A percentile compares a stretch with the other conserved stretches of the same genome.
phyloP scores from a whole-genome alignment of 805 yeast genomes.

The Schizosaccharomyces lindneri region DNA sequence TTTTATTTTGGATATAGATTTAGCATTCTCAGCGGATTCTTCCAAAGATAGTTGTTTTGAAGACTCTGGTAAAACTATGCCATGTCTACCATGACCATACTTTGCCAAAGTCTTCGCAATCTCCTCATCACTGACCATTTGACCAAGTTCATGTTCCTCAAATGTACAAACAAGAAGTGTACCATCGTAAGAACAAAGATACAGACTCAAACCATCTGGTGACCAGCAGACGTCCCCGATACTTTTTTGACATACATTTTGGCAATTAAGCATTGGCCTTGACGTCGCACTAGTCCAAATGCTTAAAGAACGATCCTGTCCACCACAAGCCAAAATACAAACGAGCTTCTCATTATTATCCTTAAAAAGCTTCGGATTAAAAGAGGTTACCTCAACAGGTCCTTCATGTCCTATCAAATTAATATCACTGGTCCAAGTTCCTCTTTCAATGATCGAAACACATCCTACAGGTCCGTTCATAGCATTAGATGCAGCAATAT shows the following conservation, averaged over 20 bases:
- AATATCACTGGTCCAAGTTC: conserved; percentile 40
- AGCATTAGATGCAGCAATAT: conserved; percentile 43
- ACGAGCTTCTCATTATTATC: conserved; percentile 14
- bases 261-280: conserved; percentile 57
- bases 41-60: conserved; percentile 53
- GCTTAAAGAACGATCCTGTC: conserved; percentile 74
- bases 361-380: conserved; percentile 19
- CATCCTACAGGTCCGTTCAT: conserved; percentile 42
- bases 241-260: conserved; percentile 48
- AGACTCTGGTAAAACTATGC: conserved; percentile 68
- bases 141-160: conserved; percentile 22
- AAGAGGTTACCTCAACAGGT: conserved; percentile 38
- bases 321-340: conserved; percentile 80
- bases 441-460: conserved; percentile 34
- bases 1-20: background rate
- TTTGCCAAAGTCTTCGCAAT: conserved; percentile 39
- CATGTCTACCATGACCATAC: conserved; percentile 73
- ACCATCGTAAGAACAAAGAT: conserved; percentile 65
- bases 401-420: conserved; percentile 46
- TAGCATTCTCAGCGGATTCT: conserved; percentile 24
- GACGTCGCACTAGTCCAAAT: conserved; percentile 64
- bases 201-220: conserved; percentile 52
- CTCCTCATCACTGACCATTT: conserved; percentile 34
- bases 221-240: conserved; percentile 82
- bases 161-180: conserved; percentile 44